These are phyloP conservation scores for Posidonia oceanica DNA, from an alignment of 116 monocot genomes.

Conservation along the genomic window DNA sequence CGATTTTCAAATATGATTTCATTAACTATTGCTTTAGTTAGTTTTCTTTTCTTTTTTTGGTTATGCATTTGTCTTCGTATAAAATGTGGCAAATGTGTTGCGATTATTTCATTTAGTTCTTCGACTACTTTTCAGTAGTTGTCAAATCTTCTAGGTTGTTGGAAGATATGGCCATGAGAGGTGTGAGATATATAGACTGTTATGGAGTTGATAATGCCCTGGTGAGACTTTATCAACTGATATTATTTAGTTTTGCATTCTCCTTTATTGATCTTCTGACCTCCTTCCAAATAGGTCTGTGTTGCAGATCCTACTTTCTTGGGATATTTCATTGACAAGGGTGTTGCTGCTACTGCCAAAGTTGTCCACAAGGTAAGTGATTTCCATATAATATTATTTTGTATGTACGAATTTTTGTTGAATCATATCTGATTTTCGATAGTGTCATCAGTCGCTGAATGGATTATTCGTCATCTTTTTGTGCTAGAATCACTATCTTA, in stretches of 20 bases:
- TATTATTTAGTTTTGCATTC: background rate
- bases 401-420: no score
- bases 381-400: no score
- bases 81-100: background rate
- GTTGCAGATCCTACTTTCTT: no score
- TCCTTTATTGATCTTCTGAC: background rate
- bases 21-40: background rate
- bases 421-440: no score
- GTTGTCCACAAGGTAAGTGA: slow-evolving; percentile 37
- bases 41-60: background rate
- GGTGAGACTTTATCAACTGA: slow-evolving; percentile 29
- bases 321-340: no score
- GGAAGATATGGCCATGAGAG: slow-evolving; percentile 94
- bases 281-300: slow-evolving; percentile 5
- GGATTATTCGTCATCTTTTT: no score
- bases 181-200: slow-evolving; percentile 79
- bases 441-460: no score
- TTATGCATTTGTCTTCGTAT: background rate
- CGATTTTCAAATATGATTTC: no score
- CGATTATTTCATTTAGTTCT: background rate
- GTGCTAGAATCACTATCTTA: no score
- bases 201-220: slow-evolving; percentile 99
- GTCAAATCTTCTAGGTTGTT: slow-evolving; percentile 71
- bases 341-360: slow-evolving; percentile 85
- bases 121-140: slow-evolving; percentile 49